Evolutionary conservation across 306 rosid genomes (phyloP), one percentile per base, ranked within the genome.

Genomic region (Delonix regia): DNA sequence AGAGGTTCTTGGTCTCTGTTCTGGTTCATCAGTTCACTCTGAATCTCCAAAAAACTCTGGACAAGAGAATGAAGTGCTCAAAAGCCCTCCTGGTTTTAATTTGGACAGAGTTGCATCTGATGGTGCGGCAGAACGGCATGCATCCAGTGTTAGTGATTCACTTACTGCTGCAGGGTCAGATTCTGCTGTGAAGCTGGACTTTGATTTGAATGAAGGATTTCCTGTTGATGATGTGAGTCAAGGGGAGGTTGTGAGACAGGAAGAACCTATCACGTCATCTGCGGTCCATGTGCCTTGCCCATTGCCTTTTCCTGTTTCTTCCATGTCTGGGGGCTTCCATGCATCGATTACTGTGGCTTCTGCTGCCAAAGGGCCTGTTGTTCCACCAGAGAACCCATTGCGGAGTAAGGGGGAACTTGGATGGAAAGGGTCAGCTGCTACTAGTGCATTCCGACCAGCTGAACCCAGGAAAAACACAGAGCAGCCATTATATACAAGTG

Each of bases 351-450:
- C 99, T 0, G 90, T 90, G 33, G 96, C 97, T 30, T 89, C 98
- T 36, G 96, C 99, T 69, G 94, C 98, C 62, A 93, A 96, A 77
- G 98, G 99, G 12, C 88, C 96, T 0, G 86, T 93, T 85, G 61
- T 90, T 74, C 97, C 67, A 16, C 98, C 97, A 16, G 97, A 93
- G 51, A 89, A 87, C 83, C 89, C 84, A 4, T 71, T 91, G 85
- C 86, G 87, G 70, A 87, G 77, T 64, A 96, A 84, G 67, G 89
- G 87, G 71, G 97, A 89, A 76, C 94, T 88, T 79, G 98, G 98
- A 69, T 96, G 98, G 99, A 95, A 93, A 82, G 99, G 99, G 9
- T 91, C 99, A 12, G 97, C 99, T 65, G 97, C 96, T 64, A 96
- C 97, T 36, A 96, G 99, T 81, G 99, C 99, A 67, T 93, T 96